Evolutionary conservation across 2,329 filamentous ascomycete genomes (phyloP), one percentile per base, ranked within the genome.

Genomic region (Xylaria sp.): DNA sequence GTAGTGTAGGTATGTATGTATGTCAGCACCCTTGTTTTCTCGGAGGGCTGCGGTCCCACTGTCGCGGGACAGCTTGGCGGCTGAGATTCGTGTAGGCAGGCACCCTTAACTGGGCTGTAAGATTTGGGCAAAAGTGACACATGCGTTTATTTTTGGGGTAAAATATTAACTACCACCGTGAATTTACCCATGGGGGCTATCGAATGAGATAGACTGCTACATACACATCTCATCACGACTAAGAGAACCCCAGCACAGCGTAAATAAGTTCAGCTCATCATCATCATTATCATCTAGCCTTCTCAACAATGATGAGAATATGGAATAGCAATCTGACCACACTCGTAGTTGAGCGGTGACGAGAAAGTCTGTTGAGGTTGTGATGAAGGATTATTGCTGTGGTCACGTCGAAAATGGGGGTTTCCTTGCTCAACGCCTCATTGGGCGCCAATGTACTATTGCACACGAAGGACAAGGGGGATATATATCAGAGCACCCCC

Each of bases 381-480:
- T 51, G 50, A 25, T 51, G 50, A 25, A 54, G 25, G 59, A 46
- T 23, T 34, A 63, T 57, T 51, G 52, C 41, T 56, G 58, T 63
- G 41, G 56, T 64, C 63, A 61, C 66, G 34, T 63, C 54, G 23
- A 66, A 56, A 56, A 63, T 66, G 50, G 64, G 56, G 50, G 69
- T 71, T 66, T 70, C 67, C 70, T 70, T 62, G 63, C 63, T 71
- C 23, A 57, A 63, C 56, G 66, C 65, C 68, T 70, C 7, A 70
- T 71, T 72, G 68, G 67, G 67, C 68, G 62, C 65, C 63, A 68
- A 74, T 67, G 66, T 70, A 72, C 72, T 74, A 74, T 73, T 68
- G 72, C 70, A 75, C 71, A 70, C 64, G 23, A 61, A 46, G 68
- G 60, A 58, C 65, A 58, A 66, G 71, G 72, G 72, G 72, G 56